phyloP scores from a whole-genome alignment of 495 filamentous ascomycete species.

The Pseudevernia furfuracea region DNA sequence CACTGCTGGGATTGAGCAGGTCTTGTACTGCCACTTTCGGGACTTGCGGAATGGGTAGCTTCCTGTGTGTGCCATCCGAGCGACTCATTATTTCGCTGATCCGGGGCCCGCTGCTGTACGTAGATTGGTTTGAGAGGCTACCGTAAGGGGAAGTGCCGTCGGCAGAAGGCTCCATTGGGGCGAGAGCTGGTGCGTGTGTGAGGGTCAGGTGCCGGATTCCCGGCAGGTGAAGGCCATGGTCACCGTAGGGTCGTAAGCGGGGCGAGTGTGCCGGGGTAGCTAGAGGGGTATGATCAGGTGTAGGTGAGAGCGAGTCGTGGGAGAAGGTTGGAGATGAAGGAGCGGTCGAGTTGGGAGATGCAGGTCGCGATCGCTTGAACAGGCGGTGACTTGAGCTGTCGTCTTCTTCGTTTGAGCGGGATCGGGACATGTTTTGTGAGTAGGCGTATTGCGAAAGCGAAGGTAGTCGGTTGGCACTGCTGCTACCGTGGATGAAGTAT shows the following conservation, averaged over 20 bases:
- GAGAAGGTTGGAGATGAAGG: conserved; percentile 98
- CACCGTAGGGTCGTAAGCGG: conserved; percentile 68
- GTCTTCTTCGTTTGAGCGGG: conserved; percentile 83
- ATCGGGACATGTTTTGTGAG: conserved; percentile 73
- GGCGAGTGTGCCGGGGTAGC: conserved; percentile 95
- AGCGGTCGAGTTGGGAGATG: conserved; percentile 88
- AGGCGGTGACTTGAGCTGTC: conserved; percentile 63
- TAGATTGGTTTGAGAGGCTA: conserved; percentile 48
- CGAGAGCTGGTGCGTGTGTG: conserved; percentile 79
- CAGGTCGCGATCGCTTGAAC: conserved; percentile 80
- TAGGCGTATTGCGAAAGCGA: conserved; percentile 77
- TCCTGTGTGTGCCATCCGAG: conserved; percentile 78
- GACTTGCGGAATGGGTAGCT: conserved; percentile 84
- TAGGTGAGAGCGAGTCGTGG: conserved; percentile 90
- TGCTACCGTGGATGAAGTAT: conserved; percentile 48
- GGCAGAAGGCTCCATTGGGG: conserved; percentile 79
- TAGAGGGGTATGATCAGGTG: conserved; percentile 91
- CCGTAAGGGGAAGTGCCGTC: conserved; percentile 49
- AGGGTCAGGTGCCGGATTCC: conserved; percentile 83
- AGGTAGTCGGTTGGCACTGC: conserved; percentile 56
- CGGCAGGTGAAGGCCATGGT: conserved; percentile 68
- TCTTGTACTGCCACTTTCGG: conserved; percentile 88
- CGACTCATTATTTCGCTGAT: conserved; percentile 89
- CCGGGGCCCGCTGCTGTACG: conserved; percentile 54
- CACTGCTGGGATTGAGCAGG: conserved; percentile 58